Percentiles rank a stretch among this genome's conserved stretches.
These are phyloP conservation scores for Tolypocladium endophyticum DNA, from an alignment of 2,329 filamentous ascomycete species.

Conservation along the genomic window DNA sequence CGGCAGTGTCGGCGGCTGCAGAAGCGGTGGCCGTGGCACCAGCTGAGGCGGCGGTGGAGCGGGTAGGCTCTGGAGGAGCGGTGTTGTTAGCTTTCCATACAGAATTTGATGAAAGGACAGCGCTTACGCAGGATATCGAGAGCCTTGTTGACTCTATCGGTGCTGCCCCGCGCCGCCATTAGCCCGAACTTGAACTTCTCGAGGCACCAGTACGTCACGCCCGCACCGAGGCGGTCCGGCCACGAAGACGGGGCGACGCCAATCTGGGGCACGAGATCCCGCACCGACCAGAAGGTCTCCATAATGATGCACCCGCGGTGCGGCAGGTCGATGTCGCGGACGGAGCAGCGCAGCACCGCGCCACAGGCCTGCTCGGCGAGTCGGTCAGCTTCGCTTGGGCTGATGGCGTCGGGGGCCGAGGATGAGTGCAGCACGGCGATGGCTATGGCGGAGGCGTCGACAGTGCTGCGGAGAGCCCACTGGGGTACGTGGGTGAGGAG, in stretches of 20 bases:
- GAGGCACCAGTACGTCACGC: constrained; percentile 39
- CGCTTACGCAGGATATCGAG: constrained; percentile 19
- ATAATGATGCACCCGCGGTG: constrained; percentile 33
- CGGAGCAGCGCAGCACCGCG: constrained; percentile 29
- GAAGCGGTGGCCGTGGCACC: background rate
- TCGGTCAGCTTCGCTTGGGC: constrained; percentile 15
- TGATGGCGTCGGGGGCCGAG: constrained; percentile 11
- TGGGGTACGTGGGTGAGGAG: constrained; percentile 38
- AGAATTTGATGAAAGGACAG: background rate
- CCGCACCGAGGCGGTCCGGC: constrained; percentile 36
- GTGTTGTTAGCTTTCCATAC: background rate
- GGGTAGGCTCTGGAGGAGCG: background rate
- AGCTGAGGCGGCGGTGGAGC: background rate
- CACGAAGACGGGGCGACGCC: constrained; percentile 30
- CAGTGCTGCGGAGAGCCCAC: constrained; percentile 35
- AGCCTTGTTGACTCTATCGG: constrained; percentile 17
- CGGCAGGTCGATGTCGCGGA: constrained; percentile 39
- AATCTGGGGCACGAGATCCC: constrained; percentile 23
- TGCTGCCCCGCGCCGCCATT: constrained; percentile 23
- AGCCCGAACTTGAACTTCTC: constrained; percentile 33
- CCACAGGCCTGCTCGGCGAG: constrained; percentile 21
- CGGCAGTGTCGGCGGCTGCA: background rate
- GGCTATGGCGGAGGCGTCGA: constrained; percentile 34
- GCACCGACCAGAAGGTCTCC: constrained; percentile 36
- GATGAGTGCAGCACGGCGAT: constrained; percentile 34